phyloP scores from a whole-genome alignment of 768 basidiomycete species.

The Neoboletus brunneissimus region DNA sequence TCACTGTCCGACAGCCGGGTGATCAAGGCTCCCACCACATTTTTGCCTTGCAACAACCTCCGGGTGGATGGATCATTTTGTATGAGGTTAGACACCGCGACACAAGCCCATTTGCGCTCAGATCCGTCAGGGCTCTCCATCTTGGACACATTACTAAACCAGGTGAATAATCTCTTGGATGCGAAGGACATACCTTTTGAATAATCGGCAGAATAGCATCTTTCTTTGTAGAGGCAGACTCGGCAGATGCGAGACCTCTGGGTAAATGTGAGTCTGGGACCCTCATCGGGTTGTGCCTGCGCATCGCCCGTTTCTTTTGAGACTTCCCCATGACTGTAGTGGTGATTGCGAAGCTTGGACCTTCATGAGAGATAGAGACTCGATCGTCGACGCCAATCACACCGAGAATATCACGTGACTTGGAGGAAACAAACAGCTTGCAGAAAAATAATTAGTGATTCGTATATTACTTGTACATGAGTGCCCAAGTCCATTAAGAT shows the following conservation, averaged over 20 bases:
- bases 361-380: neutral
- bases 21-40: conserved; percentile 84
- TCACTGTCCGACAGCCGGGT: conserved; percentile 84
- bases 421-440: neutral
- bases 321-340: conserved; percentile 76
- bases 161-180: neutral
- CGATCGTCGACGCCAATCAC: too few relatives aligned
- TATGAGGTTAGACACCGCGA: conserved; percentile 92
- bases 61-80: conserved; percentile 94
- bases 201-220: conserved; percentile 84
- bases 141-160: conserved; percentile 35
- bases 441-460: conserved; percentile 17
- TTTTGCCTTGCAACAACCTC: conserved; percentile 84
- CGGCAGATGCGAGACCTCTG: conserved; percentile 72
- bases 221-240: conserved; percentile 69
- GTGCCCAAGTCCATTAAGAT: conserved; percentile 7
- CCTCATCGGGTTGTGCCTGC: conserved; percentile 89
- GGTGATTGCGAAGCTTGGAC: neutral
- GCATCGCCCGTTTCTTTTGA: conserved; percentile 82
- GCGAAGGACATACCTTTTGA: conserved; percentile 62
- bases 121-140: conserved; percentile 71
- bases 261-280: conserved; percentile 92
- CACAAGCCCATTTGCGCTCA: conserved; percentile 95
- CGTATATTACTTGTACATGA: conserved; percentile 27
- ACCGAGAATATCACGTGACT: conserved; percentile 8